These are phyloP conservation scores for Paraphysoderma sedebokerense DNA, from an alignment of 371 early-diverging fungal genomes.

Conservation along the genomic window DNA sequence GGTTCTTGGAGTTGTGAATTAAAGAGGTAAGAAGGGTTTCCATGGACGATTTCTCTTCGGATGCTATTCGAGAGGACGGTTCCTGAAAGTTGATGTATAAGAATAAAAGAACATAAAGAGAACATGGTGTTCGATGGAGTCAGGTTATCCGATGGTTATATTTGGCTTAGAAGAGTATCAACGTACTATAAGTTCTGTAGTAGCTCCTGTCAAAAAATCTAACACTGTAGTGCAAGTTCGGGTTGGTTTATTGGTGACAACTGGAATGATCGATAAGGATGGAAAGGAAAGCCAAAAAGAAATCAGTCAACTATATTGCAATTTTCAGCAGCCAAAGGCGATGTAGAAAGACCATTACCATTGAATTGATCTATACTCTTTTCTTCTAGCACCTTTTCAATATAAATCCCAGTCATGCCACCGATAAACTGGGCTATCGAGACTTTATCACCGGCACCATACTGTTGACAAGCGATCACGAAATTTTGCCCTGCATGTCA, in stretches of 20 bases:
- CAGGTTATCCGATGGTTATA: no score
- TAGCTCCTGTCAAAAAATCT: conserved; percentile 13
- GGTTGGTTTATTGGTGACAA: conserved; percentile 7
- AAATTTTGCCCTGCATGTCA: conserved; percentile 26
- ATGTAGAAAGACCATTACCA: conserved; percentile 3
- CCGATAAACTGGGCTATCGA: conserved; percentile 16
- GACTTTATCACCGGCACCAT: conserved; percentile 4
- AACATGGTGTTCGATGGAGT: no score
- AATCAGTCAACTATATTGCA: background rate
- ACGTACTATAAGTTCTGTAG: conserved; percentile 22
- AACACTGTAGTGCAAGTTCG: conserved; percentile 22
- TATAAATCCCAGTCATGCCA: conserved; percentile 18
- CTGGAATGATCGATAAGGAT: background rate
- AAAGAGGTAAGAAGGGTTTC: background rate
- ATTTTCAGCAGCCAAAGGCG: no score
- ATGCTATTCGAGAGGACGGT: background rate
- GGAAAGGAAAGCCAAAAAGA: background rate
- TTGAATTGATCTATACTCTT: conserved; percentile 13
- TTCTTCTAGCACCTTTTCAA: conserved; percentile 10
- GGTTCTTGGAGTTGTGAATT: background rate
- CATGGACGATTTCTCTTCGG: background rate
- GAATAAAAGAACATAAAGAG: no score
- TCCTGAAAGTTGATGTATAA: no score
- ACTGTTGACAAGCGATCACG: conserved; percentile 16
- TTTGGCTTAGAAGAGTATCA: no score